Evolutionary conservation across 2,329 filamentous ascomycete species (phyloP).

Genomic region (Monosporascus cannonballus): DNA sequence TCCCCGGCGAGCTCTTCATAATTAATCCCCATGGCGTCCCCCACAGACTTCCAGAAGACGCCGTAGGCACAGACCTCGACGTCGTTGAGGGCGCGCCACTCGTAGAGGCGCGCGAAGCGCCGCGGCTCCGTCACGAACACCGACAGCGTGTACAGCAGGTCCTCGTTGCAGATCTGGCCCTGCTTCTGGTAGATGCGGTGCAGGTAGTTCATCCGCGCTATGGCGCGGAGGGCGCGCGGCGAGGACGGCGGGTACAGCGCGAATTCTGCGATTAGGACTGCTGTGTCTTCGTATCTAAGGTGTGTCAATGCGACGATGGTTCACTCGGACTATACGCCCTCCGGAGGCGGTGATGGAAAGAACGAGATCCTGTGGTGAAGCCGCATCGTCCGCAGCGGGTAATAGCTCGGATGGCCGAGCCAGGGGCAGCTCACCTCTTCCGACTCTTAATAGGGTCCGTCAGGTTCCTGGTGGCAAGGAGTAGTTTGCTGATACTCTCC

Average conservation of each 20-base stretch:
- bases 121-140: constrained; percentile 62
- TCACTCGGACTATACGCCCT: too few relatives aligned
- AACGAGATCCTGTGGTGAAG: too few relatives aligned
- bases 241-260: constrained; percentile 29
- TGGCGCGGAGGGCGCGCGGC: constrained; percentile 25
- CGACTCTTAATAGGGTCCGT: constrained; percentile 23
- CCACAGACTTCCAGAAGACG: constrained; percentile 65
- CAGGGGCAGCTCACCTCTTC: constrained; percentile 19
- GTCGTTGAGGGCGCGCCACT: constrained; percentile 63
- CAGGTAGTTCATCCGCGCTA: constrained; percentile 34
- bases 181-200: constrained; percentile 27
- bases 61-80: constrained; percentile 63
- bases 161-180: constrained; percentile 30
- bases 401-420: too few relatives aligned
- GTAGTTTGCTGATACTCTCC: constrained; percentile 23
- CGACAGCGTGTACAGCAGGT: constrained; percentile 34
- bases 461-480: constrained; percentile 25
- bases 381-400: too few relatives aligned
- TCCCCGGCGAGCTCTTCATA: constrained; percentile 33
- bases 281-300: constrained; percentile 27
- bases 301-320: neutral
- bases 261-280: constrained; percentile 24
- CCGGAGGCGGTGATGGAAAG: neutral
- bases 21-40: constrained; percentile 62
- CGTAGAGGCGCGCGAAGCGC: constrained; percentile 57